Conservation (phyloP, 495 filamentous ascomycete genomes). For the Bacidia gigantensis region DNA sequence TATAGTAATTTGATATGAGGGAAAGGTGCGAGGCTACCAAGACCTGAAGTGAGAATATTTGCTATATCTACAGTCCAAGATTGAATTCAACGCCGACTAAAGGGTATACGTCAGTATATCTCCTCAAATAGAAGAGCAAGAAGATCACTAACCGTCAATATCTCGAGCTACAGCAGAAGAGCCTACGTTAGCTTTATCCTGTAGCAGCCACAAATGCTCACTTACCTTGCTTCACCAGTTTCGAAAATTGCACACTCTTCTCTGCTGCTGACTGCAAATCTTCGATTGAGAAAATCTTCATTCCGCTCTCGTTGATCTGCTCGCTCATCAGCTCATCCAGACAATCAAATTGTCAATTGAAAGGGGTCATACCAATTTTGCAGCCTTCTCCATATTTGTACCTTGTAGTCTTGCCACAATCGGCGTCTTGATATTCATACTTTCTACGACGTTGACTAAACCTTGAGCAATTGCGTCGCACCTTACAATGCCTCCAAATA, state of each 20-base stretch:
- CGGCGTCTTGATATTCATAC: constrained; percentile 87
- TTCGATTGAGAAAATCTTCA: constrained; percentile 99
- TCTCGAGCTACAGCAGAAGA: constrained; percentile 52
- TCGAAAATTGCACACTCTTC: constrained; percentile 96
- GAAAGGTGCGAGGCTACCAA: no score
- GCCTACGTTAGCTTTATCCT: not conserved
- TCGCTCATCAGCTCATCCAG: constrained; percentile 6
- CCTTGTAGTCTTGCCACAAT: constrained; percentile 94
- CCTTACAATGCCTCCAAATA: constrained; percentile 96
- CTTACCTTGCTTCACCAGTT: constrained; percentile 95
- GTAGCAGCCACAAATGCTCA: not conserved
- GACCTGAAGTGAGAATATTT: no score
- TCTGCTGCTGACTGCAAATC: constrained; percentile 95
- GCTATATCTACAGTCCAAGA: constrained; percentile 62
- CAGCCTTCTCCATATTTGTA: constrained; percentile 95
- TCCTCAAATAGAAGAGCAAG: no score
- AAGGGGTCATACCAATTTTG: constrained; percentile 50
- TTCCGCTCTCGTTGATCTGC: constrained; percentile 86
- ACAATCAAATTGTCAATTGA: not conserved
- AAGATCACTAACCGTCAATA: constrained; percentile 49
- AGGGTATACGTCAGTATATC: no score
- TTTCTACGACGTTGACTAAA: constrained; percentile 82
- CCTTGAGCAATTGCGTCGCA: constrained; percentile 97
- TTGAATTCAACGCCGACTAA: constrained; percentile 84
- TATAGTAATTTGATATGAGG: no score